Base-by-base conservation (phyloP, 208 protist genomes). In the Phytomonas sp. region DNA sequence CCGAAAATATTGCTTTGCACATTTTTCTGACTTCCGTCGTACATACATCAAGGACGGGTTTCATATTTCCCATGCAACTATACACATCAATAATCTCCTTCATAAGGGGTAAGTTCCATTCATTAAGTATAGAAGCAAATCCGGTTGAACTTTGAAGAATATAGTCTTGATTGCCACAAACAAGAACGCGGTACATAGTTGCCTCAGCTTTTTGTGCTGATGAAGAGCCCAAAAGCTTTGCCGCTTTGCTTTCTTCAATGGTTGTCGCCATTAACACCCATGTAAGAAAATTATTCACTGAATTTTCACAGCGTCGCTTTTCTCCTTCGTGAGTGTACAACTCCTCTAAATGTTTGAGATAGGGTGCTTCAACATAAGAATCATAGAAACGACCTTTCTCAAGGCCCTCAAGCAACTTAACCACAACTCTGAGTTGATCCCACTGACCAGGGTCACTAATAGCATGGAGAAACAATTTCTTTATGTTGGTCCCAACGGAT, bases 91-190 rank as follows among this genome's bases (percentile, higher is more conserved):
- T 34, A 13, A 70, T 33, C 15, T 43, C 8, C 9, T 29, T 30
- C 17, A 70, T 31, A 30, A 46, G 29, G 28, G 30, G 9, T 20
- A 70, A 26, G 40, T 70, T 62, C 66, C 66, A 70, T 20, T 60
- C 40, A 63, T 62, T 46, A 33, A 70, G 26, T 43, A 70, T 59
- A 1, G 46, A 59, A 7, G 29, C 29, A 53, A 37, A 67, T 15
- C 64, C 77, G 62, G 60, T 70, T 62, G 34, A n/a, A 33, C 34
- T 67, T 32, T 70, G 71, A 70, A 81, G 56, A 68, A 81, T 60
- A 34, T 61, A 61, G 4, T 71, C 28, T 26, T 67, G 72, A 70
- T 74, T 74, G 43, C 68, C 36, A 66, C 74, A 71, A 32, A 81
- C 72, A 17, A 81, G 46, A 28, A 75, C 43, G 51, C 62, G 40